Conservation (phyloP, 148 eudicot species). For the Chenopodium quinoa region DNA sequence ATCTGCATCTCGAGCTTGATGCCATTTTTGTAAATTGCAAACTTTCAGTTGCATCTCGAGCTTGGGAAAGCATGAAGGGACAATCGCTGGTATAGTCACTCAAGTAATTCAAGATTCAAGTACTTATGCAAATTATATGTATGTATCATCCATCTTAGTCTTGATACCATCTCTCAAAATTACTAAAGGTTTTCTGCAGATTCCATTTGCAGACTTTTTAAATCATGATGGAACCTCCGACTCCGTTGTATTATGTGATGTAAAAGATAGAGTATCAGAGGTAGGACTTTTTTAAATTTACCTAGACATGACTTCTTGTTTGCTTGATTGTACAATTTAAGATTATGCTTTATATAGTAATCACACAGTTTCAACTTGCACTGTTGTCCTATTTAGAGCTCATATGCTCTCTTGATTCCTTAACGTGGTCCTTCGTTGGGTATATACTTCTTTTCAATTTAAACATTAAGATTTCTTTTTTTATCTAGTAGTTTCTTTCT, state of each 20-base stretch:
- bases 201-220: constrained; percentile 88
- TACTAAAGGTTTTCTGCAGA: constrained; percentile 35
- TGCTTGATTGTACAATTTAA: neutral
- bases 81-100: constrained; percentile 58
- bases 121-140: neutral
- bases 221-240: constrained; percentile 68
- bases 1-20: constrained; percentile 6
- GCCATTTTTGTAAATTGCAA: neutral
- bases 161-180: neutral
- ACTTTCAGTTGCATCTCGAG: constrained; percentile 77
- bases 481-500: too few relatives aligned
- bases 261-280: constrained; percentile 57
- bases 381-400: neutral
- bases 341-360: neutral
- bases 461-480: too few relatives aligned
- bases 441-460: too few relatives aligned
- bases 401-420: neutral
- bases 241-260: constrained; percentile 55
- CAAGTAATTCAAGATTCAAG: constrained; percentile 3
- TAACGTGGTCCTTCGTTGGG: too few relatives aligned
- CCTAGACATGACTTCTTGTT: neutral
- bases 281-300: constrained; percentile 19
- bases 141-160: neutral
- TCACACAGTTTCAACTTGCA: neutral
- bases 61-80: constrained; percentile 78